Percentiles rank a stretch among this genome's conserved stretches.
Evolutionary conservation across 2,329 filamentous ascomycete species (phyloP).

Genomic region (Nemania sp.): DNA sequence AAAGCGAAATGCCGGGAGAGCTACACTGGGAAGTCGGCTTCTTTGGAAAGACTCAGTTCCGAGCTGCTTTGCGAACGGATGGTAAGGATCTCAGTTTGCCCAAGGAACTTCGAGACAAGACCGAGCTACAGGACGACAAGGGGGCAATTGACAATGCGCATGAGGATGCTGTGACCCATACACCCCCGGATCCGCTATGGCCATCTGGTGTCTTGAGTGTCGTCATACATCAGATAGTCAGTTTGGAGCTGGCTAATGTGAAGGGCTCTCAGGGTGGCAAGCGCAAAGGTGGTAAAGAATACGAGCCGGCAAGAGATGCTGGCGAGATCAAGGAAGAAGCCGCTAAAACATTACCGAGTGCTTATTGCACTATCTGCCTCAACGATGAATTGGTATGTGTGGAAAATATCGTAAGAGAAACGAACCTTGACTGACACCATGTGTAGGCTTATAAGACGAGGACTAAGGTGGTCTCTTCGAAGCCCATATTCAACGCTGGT

Average conservation of each 20-base stretch:
- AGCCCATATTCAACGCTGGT: constrained; percentile 97
- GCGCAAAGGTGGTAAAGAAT: constrained; percentile 81
- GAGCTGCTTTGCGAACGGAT: constrained; percentile 85
- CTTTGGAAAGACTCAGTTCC: constrained; percentile 90
- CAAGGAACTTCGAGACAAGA: constrained; percentile 76
- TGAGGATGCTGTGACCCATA: constrained; percentile 88
- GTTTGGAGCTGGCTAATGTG: constrained; percentile 90
- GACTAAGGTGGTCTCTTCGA: constrained; percentile 90
- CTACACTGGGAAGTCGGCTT: constrained; percentile 97
- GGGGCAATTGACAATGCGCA: constrained; percentile 77
- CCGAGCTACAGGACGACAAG: constrained; percentile 88
- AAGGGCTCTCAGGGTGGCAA: constrained; percentile 82
- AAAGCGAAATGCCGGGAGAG: constrained; percentile 90
- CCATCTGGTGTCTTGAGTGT: constrained; percentile 89
- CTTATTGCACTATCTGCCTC: constrained; percentile 91
- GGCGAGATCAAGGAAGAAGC: constrained; percentile 90
- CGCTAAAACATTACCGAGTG: constrained; percentile 82
- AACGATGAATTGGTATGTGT: constrained; percentile 81
- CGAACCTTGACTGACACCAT: constrained; percentile 33
- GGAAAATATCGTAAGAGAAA: background rate
- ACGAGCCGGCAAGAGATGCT: constrained; percentile 85
- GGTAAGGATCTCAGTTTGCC: constrained; percentile 85
- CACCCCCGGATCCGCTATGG: constrained; percentile 95
- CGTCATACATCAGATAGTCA: constrained; percentile 94
- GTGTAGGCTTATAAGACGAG: constrained; percentile 85